These are phyloP conservation scores for Zygosaccharomyces sapae DNA, from an alignment of 1,139 yeast species.

Conservation along the genomic window DNA sequence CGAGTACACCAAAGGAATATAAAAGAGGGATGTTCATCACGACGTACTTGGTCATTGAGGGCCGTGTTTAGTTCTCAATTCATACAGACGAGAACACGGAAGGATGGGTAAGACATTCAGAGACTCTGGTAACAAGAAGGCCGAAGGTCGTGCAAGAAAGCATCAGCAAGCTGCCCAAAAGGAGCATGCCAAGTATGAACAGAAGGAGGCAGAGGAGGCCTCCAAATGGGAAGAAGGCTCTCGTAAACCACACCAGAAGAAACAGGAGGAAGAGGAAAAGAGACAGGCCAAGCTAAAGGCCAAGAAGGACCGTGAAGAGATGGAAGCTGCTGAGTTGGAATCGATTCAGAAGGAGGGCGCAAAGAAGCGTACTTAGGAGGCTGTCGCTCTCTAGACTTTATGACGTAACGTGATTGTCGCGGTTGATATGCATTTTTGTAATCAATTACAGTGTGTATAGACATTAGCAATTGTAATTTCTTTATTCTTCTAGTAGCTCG, in stretches of 20 bases:
- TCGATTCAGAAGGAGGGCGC: conserved; percentile 28
- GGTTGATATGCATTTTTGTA: no score
- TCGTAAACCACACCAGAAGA: conserved; percentile 32
- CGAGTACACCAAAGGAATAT: no score
- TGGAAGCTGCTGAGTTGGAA: conserved; percentile 35
- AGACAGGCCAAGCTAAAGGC: conserved; percentile 30
- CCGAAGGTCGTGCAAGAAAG: conserved; percentile 35
- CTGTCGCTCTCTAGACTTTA: no score
- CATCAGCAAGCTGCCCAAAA: conserved; percentile 32
- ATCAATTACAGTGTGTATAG: not conserved
- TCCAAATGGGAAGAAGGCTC: conserved; percentile 39
- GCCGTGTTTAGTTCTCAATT: no score
- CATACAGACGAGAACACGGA: not conserved
- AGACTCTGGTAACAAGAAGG: conserved; percentile 36
- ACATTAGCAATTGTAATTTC: not conserved
- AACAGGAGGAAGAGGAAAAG: conserved; percentile 32
- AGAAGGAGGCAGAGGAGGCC: conserved; percentile 31
- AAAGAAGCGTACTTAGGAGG: conserved; percentile 13
- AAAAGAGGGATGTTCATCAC: no score
- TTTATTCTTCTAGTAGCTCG: not conserved
- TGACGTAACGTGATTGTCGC: no score
- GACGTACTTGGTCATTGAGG: no score
- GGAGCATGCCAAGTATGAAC: conserved; percentile 24
- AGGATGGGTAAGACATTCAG: conserved; percentile 37
- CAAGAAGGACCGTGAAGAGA: conserved; percentile 33